These are phyloP conservation scores for Suhomyces panamericanus DNA, from an alignment of 1,139 yeast genomes.

Conservation along the genomic window DNA sequence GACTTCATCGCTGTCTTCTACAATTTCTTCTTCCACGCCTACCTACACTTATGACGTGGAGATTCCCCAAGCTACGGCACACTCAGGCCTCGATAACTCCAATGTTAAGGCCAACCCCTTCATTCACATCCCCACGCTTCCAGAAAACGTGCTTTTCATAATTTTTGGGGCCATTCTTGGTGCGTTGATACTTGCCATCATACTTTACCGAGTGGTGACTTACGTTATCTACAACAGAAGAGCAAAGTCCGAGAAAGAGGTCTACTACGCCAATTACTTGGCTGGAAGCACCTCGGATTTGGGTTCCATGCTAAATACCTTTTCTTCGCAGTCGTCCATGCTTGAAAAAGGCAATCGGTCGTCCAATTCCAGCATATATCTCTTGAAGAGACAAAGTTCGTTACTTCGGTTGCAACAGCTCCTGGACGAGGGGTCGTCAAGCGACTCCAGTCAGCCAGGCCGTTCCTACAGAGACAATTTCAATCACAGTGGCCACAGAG, in stretches of 20 bases:
- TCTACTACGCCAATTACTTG: conserved; percentile 21
- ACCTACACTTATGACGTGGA: conserved; percentile 20
- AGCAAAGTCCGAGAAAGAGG: conserved; percentile 43
- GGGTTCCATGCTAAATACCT: conserved; percentile 9
- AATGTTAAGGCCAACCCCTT: conserved; percentile 34
- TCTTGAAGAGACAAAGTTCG: conserved; percentile 13
- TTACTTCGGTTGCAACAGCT: conserved; percentile 9
- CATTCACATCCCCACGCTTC: conserved; percentile 25
- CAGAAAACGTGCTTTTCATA: conserved; percentile 45
- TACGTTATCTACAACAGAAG: conserved; percentile 26
- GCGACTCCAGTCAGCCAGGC: conserved; percentile 18
- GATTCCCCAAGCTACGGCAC: conserved; percentile 14
- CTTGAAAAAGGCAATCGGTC: conserved; percentile 21
- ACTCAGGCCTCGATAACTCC: neutral
- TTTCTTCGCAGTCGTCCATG: conserved; percentile 30
- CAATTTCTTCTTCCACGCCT: too few relatives aligned
- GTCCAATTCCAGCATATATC: conserved; percentile 13
- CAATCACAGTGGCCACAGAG: conserved; percentile 17
- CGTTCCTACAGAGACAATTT: conserved; percentile 20
- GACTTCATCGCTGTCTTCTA: too few relatives aligned
- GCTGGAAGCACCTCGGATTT: conserved; percentile 3
- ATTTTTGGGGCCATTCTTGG: conserved; percentile 41
- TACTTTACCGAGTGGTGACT: conserved; percentile 25
- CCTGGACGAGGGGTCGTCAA: conserved; percentile 8
- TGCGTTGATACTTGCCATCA: conserved; percentile 23